Conservation (phyloP, 176 grass and related monocot species). For the Aegilops speltoides region DNA sequence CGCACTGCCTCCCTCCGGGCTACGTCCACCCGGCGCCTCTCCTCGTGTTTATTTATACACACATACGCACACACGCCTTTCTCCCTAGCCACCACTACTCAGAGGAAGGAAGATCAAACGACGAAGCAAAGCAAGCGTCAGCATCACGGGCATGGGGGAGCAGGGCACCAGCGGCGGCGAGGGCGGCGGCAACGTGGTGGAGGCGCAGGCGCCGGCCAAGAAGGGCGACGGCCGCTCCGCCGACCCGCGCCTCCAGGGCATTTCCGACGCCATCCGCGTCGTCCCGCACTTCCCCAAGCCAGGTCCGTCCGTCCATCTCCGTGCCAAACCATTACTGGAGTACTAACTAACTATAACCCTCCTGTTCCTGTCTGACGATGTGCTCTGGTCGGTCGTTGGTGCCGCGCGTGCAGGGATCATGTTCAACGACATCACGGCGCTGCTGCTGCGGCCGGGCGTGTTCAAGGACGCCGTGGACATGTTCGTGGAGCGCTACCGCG, state of each 20-base stretch:
- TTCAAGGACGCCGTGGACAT: slow-evolving; percentile 88
- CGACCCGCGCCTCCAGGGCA: slow-evolving; percentile 79
- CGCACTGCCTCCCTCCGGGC: not conserved
- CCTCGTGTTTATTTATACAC: slow-evolving; percentile 41
- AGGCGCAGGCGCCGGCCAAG: slow-evolving; percentile 16
- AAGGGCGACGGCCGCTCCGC: slow-evolving; percentile 12
- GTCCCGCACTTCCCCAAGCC: slow-evolving; percentile 94
- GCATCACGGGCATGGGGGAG: slow-evolving; percentile 29
- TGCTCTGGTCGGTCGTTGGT: too few species aligned
- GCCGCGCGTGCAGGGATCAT: slow-evolving; percentile 65
- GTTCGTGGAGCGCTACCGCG: slow-evolving; percentile 87
- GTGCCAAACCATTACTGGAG: not conserved
- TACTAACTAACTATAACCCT: too few species aligned
- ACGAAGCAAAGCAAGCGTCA: not conserved
- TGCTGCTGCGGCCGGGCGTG: slow-evolving; percentile 73
- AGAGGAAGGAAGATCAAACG: not conserved
- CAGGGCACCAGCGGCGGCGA: slow-evolving; percentile 13
- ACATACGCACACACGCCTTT: not conserved
- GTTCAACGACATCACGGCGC: slow-evolving; percentile 95
- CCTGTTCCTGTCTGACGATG: too few species aligned
- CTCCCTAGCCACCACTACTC: not conserved
- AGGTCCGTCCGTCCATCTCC: slow-evolving; percentile 35
- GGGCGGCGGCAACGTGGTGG: not conserved
- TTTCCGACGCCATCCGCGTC: slow-evolving; percentile 83
- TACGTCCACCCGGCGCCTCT: slow-evolving; percentile 25